Evolutionary conservation across 805 yeast species (phyloP), one percentile per base, ranked within the genome.

Genomic region (Kodamaea restingae): DNA sequence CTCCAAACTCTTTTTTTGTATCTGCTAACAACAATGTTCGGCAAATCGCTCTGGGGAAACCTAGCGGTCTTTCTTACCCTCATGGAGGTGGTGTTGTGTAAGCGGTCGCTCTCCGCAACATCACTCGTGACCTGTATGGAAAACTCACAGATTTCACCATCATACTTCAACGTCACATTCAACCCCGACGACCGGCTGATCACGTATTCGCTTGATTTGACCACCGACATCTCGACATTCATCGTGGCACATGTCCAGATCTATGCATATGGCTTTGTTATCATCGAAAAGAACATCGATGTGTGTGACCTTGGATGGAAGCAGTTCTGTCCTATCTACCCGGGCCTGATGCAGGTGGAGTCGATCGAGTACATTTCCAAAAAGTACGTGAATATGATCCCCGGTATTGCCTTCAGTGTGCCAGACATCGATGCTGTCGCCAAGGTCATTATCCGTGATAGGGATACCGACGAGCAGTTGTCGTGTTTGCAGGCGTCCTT

Each of bases 61-160:
- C 15, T 15, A 17, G 31, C 25, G 35, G 33, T 37, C 35, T 35
- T 37, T 25, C 12, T 35, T 28, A 35, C 40, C 9, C 22, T 37
- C 31, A 32, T 33, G 31, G 11, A 22, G 11, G 14, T 25, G 26
- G 40, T 25, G 18, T 15, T 25, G 21, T 55, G 59, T 28, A 53
- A 48, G 38, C 49, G 72, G 33, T 36, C 52, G 26, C 60, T 69
- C 26, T 42, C 59, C 31, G 95, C 95, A 7, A 67, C 83, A 11
- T 85, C 96, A 3, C 71, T 90, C 46, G 95, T 88, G 35, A 78
- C 95, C 7, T 90, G 97, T 65, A 82, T 82, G 85, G 84, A 80
- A 43, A 67, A 76, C 55, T 81, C 91, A 3, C 79, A 77, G 50
- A 64, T 90, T 42, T 72, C 85, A 2, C 91, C 96, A 2, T 67